These are phyloP conservation scores for Podospora anserina DNA, from an alignment of 495 filamentous ascomycete species.

Conservation along the genomic window DNA sequence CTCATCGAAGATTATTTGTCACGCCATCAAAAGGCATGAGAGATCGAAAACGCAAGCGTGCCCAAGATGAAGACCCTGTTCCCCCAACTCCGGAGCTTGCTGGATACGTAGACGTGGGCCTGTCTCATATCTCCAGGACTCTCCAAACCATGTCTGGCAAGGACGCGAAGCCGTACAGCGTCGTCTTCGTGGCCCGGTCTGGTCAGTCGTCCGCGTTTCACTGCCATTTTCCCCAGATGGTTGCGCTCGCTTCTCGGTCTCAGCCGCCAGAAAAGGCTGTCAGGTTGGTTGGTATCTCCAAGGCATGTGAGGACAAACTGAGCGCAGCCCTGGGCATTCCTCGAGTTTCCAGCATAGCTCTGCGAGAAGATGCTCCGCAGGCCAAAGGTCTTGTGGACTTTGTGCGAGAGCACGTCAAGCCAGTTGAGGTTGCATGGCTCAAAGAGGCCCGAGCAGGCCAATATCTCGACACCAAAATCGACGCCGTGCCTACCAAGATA, in stretches of 20 bases:
- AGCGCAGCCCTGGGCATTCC: slow-evolving; percentile 52
- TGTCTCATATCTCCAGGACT: slow-evolving; percentile 54
- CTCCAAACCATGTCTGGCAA: slow-evolving; percentile 45
- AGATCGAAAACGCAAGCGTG: neutral
- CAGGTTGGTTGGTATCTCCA: slow-evolving; percentile 55
- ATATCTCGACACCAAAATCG: slow-evolving; percentile 35
- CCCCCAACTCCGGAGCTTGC: slow-evolving; percentile 48
- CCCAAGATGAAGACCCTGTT: slow-evolving; percentile 1
- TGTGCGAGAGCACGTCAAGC: slow-evolving; percentile 45
- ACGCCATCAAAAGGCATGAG: slow-evolving; percentile 47
- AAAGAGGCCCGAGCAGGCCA: slow-evolving; percentile 20
- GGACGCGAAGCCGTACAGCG: slow-evolving; percentile 17
- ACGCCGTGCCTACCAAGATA: slow-evolving; percentile 37
- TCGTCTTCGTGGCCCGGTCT: slow-evolving; percentile 54
- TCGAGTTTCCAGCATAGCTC: slow-evolving; percentile 56
- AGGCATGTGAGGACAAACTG: slow-evolving; percentile 50
- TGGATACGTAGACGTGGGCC: slow-evolving; percentile 55
- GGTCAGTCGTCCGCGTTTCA: slow-evolving; percentile 50
- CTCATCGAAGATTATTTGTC: slow-evolving; percentile 47
- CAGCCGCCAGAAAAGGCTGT: slow-evolving; percentile 38
- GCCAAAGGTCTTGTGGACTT: slow-evolving; percentile 50
- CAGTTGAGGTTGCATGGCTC: slow-evolving; percentile 34
- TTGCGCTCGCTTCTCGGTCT: slow-evolving; percentile 48
- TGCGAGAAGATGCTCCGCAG: slow-evolving; percentile 47
- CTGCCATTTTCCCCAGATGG: slow-evolving; percentile 59